Percentiles rank a stretch among this genome's conserved stretches.
Conservation (phyloP, 495 filamentous ascomycete genomes). For the Aspergillus kassunensis region DNA sequence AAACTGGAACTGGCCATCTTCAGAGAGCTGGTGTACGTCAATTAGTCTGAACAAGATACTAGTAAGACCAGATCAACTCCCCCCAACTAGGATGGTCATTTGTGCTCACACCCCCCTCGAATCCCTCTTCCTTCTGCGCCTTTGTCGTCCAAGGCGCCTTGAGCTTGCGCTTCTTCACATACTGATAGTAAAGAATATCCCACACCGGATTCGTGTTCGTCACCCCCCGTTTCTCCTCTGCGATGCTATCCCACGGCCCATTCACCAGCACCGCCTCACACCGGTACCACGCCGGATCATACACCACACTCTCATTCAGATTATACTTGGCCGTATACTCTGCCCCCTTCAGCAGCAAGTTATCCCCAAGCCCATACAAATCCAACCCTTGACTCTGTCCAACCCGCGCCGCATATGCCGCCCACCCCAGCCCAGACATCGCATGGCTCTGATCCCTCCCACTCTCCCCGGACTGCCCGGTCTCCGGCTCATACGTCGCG, state of each 20-base stretch:
- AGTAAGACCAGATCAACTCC: constrained; percentile 9
- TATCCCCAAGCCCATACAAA: constrained; percentile 25
- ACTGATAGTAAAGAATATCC: constrained; percentile 10
- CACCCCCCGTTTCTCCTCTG: constrained; percentile 25
- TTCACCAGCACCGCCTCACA: constrained; percentile 36
- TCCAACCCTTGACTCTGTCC: constrained; percentile 32
- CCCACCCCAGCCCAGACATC: constrained; percentile 19
- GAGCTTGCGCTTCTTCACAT: background rate
- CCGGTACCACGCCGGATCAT: constrained; percentile 29
- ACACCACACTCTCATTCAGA: constrained; percentile 27
- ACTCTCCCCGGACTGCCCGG: constrained; percentile 23
- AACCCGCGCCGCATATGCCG: constrained; percentile 21
- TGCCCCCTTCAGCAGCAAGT: constrained; percentile 27
- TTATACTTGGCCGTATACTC: constrained; percentile 37
- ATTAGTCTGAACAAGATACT: no score
- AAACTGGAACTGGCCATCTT: no score
- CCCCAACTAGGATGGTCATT: constrained; percentile 13
- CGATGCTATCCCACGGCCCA: constrained; percentile 30
- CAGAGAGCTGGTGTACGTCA: no score
- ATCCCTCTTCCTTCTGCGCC: background rate
- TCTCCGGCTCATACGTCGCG: constrained; percentile 16
- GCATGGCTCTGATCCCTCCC: constrained; percentile 15
- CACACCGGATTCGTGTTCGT: constrained; percentile 12
- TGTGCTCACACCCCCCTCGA: background rate
- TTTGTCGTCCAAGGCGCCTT: background rate